phyloP scores from a whole-genome alignment of 1,284 basidiomycete genomes.

The Ustilago shanxiensis region DNA sequence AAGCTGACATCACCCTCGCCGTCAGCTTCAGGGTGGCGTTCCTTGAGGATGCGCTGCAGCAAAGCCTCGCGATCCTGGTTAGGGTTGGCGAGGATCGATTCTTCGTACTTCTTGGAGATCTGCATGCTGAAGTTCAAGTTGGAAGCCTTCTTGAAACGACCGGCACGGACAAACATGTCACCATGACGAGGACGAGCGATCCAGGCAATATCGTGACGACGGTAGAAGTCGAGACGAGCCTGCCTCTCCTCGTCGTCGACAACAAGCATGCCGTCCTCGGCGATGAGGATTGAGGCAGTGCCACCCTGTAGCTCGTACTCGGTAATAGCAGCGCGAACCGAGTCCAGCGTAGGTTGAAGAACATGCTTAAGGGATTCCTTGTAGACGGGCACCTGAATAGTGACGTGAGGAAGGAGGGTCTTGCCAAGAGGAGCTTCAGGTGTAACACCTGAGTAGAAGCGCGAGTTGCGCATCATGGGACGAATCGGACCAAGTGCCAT shows the following conservation, averaged over 20 bases:
- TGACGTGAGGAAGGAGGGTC: conserved; percentile 77
- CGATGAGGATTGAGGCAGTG: conserved; percentile 80
- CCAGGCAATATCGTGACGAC: conserved; percentile 82
- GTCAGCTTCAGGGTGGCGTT: conserved; percentile 70
- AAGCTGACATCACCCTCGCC: conserved; percentile 53
- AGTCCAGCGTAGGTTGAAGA: conserved; percentile 79
- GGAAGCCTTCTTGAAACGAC: conserved; percentile 88
- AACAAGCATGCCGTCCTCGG: conserved; percentile 81
- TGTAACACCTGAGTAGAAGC: conserved; percentile 71
- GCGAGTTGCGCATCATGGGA: conserved; percentile 73
- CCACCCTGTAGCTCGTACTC: conserved; percentile 86
- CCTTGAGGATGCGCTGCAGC: conserved; percentile 30
- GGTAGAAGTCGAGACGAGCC: conserved; percentile 80
- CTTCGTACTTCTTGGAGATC: conserved; percentile 81
- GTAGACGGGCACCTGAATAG: conserved; percentile 84
- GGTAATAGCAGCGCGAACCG: conserved; percentile 86
- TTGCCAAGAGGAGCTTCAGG: conserved; percentile 44
- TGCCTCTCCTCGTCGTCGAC: conserved; percentile 77
- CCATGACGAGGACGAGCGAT: conserved; percentile 82
- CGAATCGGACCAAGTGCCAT: conserved; percentile 74
- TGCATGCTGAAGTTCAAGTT: conserved; percentile 88
- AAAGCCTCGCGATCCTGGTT: conserved; percentile 24
- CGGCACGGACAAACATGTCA: conserved; percentile 80
- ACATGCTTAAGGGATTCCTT: conserved; percentile 74
- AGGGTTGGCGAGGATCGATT: conserved; percentile 73